Conservation (phyloP, 2,329 filamentous ascomycete species). For the Alternaria sp. region DNA sequence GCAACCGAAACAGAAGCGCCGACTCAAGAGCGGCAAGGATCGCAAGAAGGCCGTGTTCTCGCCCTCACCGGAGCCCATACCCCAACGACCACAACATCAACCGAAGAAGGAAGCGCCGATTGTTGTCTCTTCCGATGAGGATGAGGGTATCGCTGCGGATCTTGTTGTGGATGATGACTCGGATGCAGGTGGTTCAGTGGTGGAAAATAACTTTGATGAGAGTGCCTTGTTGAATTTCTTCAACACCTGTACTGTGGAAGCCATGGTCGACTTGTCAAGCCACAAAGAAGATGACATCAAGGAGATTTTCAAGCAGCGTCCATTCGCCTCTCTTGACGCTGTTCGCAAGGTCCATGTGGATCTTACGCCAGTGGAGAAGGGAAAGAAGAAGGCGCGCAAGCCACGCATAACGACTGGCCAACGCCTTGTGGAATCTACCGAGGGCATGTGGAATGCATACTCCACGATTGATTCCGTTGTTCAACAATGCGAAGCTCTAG, state of each 20-base stretch:
- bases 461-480: slow-evolving; percentile 86
- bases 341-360: slow-evolving; percentile 69
- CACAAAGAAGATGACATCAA: slow-evolving; percentile 75
- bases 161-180: slow-evolving; percentile 54
- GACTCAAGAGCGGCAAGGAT: slow-evolving; percentile 59
- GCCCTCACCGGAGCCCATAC: slow-evolving; percentile 28
- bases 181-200: slow-evolving; percentile 50
- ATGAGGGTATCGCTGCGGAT: slow-evolving; percentile 47
- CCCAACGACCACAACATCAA: slow-evolving; percentile 31
- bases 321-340: slow-evolving; percentile 73
- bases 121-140: slow-evolving; percentile 40
- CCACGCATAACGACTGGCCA: slow-evolving; percentile 67
- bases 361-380: slow-evolving; percentile 37
- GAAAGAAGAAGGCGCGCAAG: slow-evolving; percentile 46
- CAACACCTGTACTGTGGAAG: slow-evolving; percentile 78
- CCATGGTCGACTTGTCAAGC: slow-evolving; percentile 83
- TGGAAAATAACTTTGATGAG: slow-evolving; percentile 53
- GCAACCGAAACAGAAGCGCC: slow-evolving; percentile 44
- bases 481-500: slow-evolving; percentile 75
- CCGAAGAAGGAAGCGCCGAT: slow-evolving; percentile 20
- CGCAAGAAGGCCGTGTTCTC: slow-evolving; percentile 44
- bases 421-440: slow-evolving; percentile 71
- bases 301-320: slow-evolving; percentile 75
- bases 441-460: slow-evolving; percentile 81
- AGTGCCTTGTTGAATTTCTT: slow-evolving; percentile 77